phyloP scores from a whole-genome alignment of 2,329 filamentous ascomycete genomes.

The Fusarium floridanum region DNA sequence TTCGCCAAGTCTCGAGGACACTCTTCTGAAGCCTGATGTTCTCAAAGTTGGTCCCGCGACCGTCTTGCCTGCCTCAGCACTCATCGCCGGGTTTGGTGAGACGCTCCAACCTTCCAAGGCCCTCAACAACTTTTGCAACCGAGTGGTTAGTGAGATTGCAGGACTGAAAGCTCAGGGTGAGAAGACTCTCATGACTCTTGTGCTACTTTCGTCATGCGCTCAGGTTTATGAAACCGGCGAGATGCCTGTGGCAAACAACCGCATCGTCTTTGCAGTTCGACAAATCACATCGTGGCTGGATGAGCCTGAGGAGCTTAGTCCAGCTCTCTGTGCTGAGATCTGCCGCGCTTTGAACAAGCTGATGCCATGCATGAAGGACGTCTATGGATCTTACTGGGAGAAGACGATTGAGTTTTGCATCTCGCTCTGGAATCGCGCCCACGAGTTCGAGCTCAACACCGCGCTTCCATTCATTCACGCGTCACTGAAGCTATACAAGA shows the following conservation, averaged over 20 bases:
- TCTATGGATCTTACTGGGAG: constrained; percentile 92
- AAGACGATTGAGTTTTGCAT: constrained; percentile 71
- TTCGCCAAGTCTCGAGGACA: constrained; percentile 60
- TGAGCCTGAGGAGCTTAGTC: constrained; percentile 58
- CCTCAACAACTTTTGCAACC: constrained; percentile 68
- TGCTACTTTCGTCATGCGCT: constrained; percentile 67
- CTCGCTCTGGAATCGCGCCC: constrained; percentile 66
- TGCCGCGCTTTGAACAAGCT: constrained; percentile 71
- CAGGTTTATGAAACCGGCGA: constrained; percentile 64
- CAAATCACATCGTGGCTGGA: constrained; percentile 81
- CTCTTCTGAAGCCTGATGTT: constrained; percentile 59
- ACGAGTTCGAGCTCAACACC: constrained; percentile 57
- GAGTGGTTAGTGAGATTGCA: constrained; percentile 71
- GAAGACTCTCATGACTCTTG: constrained; percentile 62
- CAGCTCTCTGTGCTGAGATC: constrained; percentile 62
- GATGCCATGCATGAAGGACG: constrained; percentile 79
- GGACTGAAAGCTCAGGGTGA: constrained; percentile 59
- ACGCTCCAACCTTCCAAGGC: constrained; percentile 61
- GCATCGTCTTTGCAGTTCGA: constrained; percentile 85
- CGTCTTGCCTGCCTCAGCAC: constrained; percentile 62
- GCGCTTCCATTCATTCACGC: constrained; percentile 75
- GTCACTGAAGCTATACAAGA: constrained; percentile 77
- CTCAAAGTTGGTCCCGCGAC: constrained; percentile 62
- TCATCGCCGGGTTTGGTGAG: constrained; percentile 67
- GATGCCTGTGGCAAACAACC: constrained; percentile 72